A percentile compares a stretch with the other conserved stretches of the same genome.
phyloP scores from a whole-genome alignment of 495 filamentous ascomycete genomes.

The Aspergillus conjunctus region DNA sequence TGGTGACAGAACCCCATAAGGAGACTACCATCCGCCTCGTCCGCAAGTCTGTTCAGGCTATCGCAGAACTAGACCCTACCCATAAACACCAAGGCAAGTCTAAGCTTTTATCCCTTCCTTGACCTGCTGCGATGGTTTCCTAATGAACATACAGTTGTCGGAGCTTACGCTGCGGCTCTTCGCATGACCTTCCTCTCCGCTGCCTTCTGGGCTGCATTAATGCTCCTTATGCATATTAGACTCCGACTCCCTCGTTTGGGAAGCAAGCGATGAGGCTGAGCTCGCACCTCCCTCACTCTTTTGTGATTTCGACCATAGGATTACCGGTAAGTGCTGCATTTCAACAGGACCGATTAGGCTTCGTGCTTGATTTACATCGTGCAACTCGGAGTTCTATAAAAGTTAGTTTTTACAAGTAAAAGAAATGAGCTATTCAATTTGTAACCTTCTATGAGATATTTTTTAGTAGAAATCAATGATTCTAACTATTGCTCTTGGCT shows the following conservation, averaged over 20 bases:
- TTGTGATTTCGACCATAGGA: no score
- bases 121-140: background rate
- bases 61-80: slow-evolving; percentile 49
- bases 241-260: slow-evolving; percentile 58
- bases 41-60: slow-evolving; percentile 55
- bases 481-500: no score
- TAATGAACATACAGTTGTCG: slow-evolving; percentile 52
- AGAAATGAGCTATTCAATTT: no score
- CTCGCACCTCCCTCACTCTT: background rate
- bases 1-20: slow-evolving; percentile 58
- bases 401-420: no score
- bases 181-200: slow-evolving; percentile 56
- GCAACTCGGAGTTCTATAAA: no score
- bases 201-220: slow-evolving; percentile 50
- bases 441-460: no score
- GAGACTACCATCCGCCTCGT: slow-evolving; percentile 53
- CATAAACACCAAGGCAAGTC: slow-evolving; percentile 54
- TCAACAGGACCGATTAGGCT: no score
- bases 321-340: no score
- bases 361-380: no score
- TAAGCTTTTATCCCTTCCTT: background rate
- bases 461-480: no score
- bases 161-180: slow-evolving; percentile 61
- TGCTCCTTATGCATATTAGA: slow-evolving; percentile 51
- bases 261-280: slow-evolving; percentile 32